Percentiles rank a stretch among this genome's conserved stretches.
phyloP scores from a whole-genome alignment of 805 yeast genomes.

The Wickerhamiella brachini region DNA sequence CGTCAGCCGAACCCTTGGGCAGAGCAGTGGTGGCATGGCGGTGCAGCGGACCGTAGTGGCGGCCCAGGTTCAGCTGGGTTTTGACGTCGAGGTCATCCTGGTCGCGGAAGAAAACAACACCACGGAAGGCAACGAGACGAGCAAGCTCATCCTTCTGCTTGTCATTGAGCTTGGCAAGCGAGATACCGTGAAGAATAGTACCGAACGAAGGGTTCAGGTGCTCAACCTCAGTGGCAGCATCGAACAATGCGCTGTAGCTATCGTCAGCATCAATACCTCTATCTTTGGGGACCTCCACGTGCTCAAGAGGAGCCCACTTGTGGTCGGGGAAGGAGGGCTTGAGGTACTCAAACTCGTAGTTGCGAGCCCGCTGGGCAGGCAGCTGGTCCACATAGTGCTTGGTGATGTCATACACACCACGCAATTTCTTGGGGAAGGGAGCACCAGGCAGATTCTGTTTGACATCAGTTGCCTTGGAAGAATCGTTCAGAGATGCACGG shows the following conservation, averaged over 20 bases:
- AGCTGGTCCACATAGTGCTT: conserved; percentile 3
- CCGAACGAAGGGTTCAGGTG: conserved; percentile 35
- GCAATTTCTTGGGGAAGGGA: conserved; percentile 1
- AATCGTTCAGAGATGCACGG: neutral
- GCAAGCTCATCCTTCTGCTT: conserved; percentile 37
- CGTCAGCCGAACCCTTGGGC: conserved; percentile 34
- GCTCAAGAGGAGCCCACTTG: conserved; percentile 18
- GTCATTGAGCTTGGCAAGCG: conserved; percentile 30
- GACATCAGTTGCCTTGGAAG: neutral
- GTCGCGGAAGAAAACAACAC: conserved; percentile 38
- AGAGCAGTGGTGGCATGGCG: conserved; percentile 30
- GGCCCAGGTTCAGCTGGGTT: conserved; percentile 32
- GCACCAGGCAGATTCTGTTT: neutral
- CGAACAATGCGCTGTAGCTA: conserved; percentile 28
- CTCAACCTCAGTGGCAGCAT: conserved; percentile 31
- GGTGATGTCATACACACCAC: conserved; percentile 5
- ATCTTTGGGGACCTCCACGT: conserved; percentile 10
- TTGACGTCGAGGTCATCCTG: conserved; percentile 31
- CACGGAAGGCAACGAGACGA: conserved; percentile 34
- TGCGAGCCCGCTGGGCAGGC: conserved; percentile 4
- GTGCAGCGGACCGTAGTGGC: conserved; percentile 33
- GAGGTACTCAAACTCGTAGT: conserved; percentile 17
- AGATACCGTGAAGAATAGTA: conserved; percentile 36
- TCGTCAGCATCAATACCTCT: conserved; percentile 22
- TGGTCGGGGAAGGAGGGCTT: conserved; percentile 20